Percentiles rank a stretch among this genome's conserved stretches.
Evolutionary conservation across 805 yeast genomes (phyloP).

Genomic region (Tanozyma kutaoensis): DNA sequence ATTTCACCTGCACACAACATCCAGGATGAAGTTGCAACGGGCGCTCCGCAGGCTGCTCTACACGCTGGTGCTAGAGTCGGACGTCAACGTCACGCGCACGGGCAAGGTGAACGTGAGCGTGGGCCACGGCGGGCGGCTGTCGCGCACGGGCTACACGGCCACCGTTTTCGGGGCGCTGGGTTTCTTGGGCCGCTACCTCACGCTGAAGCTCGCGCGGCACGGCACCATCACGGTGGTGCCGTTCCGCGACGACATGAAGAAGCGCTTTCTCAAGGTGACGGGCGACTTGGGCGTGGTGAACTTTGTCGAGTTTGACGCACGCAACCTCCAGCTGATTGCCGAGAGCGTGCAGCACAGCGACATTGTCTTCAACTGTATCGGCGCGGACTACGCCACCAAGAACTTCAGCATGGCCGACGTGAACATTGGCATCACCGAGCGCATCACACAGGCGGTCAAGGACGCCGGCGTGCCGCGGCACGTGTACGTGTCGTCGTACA

Average conservation of each 20-base stretch:
- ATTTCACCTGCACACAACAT: too few species aligned
- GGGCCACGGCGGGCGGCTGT: conserved; percentile 74
- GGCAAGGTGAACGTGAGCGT: conserved; percentile 64
- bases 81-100: conserved; percentile 55
- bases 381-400: conserved; percentile 64
- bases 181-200: conserved; percentile 60
- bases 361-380: conserved; percentile 69
- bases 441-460: conserved; percentile 62
- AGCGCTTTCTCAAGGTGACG: conserved; percentile 64
- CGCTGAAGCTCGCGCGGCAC: conserved; percentile 64
- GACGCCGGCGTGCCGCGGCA: conserved; percentile 62
- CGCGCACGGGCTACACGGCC: conserved; percentile 80
- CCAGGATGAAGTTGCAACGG: too few species aligned
- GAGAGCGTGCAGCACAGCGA: conserved; percentile 71
- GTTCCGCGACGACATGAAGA: conserved; percentile 68
- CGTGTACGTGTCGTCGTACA: conserved; percentile 69
- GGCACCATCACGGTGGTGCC: conserved; percentile 72
- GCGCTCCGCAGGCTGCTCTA: conserved; percentile 11
- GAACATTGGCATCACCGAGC: conserved; percentile 63
- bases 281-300: conserved; percentile 86
- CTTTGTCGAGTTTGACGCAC: conserved; percentile 68
- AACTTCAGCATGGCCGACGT: conserved; percentile 76
- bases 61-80: conserved; percentile 34
- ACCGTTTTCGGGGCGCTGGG: conserved; percentile 82
- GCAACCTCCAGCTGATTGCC: conserved; percentile 65